A percentile compares a stretch with the other conserved stretches of the same genome.
These are phyloP conservation scores for Berkeleyomyces basicola DNA, from an alignment of 2,329 filamentous ascomycete species.

Conservation along the genomic window DNA sequence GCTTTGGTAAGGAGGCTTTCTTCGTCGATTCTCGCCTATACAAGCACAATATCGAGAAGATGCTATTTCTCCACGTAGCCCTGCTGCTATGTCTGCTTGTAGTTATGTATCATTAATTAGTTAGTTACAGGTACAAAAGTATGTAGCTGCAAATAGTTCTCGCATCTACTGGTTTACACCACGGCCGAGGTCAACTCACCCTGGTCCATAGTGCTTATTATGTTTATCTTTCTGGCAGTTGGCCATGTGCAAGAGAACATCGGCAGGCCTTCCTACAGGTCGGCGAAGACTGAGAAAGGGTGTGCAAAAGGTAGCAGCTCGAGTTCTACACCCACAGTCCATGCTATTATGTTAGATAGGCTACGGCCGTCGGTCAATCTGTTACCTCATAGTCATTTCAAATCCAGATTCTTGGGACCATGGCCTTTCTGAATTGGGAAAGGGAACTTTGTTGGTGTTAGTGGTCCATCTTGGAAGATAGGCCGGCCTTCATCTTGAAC, in stretches of 20 bases:
- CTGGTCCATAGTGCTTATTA: neutral
- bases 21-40: no score
- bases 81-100: no score
- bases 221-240: neutral
- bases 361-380: conserved; percentile 1
- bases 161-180: no score
- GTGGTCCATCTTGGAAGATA: neutral
- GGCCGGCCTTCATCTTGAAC: neutral
- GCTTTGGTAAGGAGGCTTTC: no score
- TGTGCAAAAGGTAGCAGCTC: neutral
- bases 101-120: no score
- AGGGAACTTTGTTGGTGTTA: neutral
- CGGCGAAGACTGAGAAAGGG: no score
- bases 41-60: no score
- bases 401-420: neutral
- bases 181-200: neutral
- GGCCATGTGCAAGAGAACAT: neutral
- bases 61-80: no score
- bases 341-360: neutral
- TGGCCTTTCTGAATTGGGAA: neutral
- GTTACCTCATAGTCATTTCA: conserved; percentile 3
- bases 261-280: neutral
- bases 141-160: no score
- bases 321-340: neutral
- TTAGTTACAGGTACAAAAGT: no score